phyloP scores from a whole-genome alignment of 2,329 filamentous ascomycete species.

The Hymenoscyphus infarciens region DNA sequence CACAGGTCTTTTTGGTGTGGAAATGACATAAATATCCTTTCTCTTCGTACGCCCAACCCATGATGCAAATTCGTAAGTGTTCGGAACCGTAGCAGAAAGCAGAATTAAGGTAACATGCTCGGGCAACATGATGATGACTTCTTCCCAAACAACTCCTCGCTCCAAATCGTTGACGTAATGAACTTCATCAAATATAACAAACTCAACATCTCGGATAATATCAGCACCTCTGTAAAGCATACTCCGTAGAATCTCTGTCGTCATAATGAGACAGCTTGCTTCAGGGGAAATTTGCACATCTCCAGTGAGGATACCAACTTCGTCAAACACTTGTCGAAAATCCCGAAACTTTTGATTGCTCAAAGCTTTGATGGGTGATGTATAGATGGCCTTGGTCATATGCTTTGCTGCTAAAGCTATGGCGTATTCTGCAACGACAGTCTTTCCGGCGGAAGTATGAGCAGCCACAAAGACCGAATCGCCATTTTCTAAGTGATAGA shows the following conservation, averaged over 20 bases:
- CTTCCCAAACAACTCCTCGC: constrained; percentile 97
- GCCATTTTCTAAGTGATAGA: constrained; percentile 93
- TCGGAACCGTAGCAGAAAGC: constrained; percentile 92
- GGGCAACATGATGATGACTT: constrained; percentile 98
- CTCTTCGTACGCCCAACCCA: constrained; percentile 98
- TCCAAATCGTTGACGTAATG: constrained; percentile 98
- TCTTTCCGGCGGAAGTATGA: constrained; percentile 96
- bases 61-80: constrained; percentile 95
- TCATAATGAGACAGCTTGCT: constrained; percentile 98
- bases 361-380: constrained; percentile 94
- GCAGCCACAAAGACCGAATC: constrained; percentile 98
- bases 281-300: constrained; percentile 98
- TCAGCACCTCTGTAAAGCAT: constrained; percentile 98
- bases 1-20: constrained; percentile 90
- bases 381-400: constrained; percentile 99
- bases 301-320: constrained; percentile 94
- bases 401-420: constrained; percentile 95
- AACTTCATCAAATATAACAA: constrained; percentile 98
- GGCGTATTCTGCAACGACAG: constrained; percentile 95
- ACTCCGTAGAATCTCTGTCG: constrained; percentile 93
- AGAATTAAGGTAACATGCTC: constrained; percentile 95
- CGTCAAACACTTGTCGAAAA: constrained; percentile 84
- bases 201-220: constrained; percentile 93
- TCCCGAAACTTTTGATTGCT: constrained; percentile 99
- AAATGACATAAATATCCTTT: constrained; percentile 98